Base-by-base conservation (phyloP, 352 stramenopile species). In the Globisporangium cylindrosporum region DNA sequence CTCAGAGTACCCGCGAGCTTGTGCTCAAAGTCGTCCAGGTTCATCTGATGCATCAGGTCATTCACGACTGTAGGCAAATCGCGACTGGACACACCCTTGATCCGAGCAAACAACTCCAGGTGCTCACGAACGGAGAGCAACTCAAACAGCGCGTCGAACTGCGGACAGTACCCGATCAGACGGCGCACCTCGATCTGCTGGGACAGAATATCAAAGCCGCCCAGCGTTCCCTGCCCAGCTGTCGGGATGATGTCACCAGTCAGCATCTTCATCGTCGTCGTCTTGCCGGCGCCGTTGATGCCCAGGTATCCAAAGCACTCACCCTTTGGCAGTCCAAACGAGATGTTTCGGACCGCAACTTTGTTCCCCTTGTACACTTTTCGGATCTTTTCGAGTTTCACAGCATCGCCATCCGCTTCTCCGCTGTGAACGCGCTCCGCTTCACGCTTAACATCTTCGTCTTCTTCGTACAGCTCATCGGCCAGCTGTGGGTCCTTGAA, bases 201-300 rank as follows among this genome's bases (percentile, higher is more conserved):
- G 22, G 76, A 87, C 1, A 91, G 61, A 32, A 92, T 90, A 46
- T 92, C 82, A 20, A 90, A 90, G 12, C 86, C 86, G 14, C 76
- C 72, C n/a, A 94, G 77, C 7, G 80, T 81, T 1, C 78, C 86
- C 0, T 69, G 71, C 0, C 86, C 84, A 7, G 74, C 72, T 0
- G 71, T 90, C 0, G 84, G 82, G n/a, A 92, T 48, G 27, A 93
- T 78, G 59, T 98, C 87, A 20, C 91, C 91, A 7, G 89, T 98
- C n/a, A 99, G 74, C 81, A 98, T 97, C 67, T 97, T 97, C 78
- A 99, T 96, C 8, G 95, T 98, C 25, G 96, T 98, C 7, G 93
- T 97, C 72, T 99, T 99, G 46, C 96, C 96, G 4, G 86, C 96
- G 25, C 95, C 94, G 60, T 99, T 98, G 62, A 98, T 96, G 32